These are phyloP conservation scores for Puccinia coronata DNA, from an alignment of 1,284 basidiomycete genomes.

Conservation along the genomic window DNA sequence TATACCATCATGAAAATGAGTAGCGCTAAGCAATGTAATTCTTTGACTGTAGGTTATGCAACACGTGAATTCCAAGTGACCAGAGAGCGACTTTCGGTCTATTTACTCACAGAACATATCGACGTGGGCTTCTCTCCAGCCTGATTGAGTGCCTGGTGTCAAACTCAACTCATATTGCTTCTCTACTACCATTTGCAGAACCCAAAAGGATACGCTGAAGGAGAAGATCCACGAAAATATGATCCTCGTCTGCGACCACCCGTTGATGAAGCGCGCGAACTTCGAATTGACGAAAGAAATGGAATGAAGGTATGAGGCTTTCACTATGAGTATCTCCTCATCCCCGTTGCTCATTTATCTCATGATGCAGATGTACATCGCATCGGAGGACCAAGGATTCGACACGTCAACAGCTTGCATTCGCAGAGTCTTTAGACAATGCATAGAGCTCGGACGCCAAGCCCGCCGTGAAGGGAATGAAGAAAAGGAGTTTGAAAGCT, in stretches of 20 bases:
- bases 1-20: neutral
- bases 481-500: constrained; percentile 60
- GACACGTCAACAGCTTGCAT: constrained; percentile 84
- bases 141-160: neutral
- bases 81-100: constrained; percentile 77
- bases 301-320: constrained; percentile 78
- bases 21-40: neutral
- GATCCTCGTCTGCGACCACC: constrained; percentile 76
- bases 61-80: constrained; percentile 83
- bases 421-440: constrained; percentile 72
- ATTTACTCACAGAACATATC: constrained; percentile 85
- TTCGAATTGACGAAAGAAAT: constrained; percentile 79
- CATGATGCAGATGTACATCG: constrained; percentile 73
- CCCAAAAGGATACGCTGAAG: constrained; percentile 63
- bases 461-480: constrained; percentile 63
- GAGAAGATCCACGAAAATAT: constrained; percentile 73
- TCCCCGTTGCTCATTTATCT: neutral
- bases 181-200: constrained; percentile 53
- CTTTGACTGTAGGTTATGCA: constrained; percentile 19
- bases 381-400: constrained; percentile 73
- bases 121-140: constrained; percentile 57
- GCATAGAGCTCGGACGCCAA: constrained; percentile 66
- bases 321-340: constrained; percentile 11
- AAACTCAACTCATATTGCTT: constrained; percentile 55
- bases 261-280: constrained; percentile 70